Base-by-base conservation (phyloP, 441 rosid species). In the Populus hybrid region DNA sequence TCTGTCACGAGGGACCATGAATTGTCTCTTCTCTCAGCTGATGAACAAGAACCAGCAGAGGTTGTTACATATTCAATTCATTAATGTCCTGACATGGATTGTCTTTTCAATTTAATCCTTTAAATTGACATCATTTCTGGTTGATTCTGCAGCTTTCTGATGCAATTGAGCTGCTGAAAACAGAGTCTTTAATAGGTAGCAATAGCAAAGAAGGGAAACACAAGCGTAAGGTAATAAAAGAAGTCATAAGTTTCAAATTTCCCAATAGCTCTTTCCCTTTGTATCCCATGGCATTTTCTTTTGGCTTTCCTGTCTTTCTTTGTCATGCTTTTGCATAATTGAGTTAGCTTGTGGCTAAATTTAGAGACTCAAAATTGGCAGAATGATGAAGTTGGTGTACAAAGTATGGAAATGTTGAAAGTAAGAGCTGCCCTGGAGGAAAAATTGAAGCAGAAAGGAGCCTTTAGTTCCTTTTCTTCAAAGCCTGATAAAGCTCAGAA, bases 341-440 rank as follows among this genome's bases (percentile, higher is more conserved):
- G 21, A 8, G 19, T 11, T 74, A 24, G 36, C 42, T 14, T 81
- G 23, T 76, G 28, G 77, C 77, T 81, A 65, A 86, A 42, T 14
- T 24, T 74, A 78, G 59, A 78, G 26, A 73, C 66, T 35, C 30
- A 7, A 75, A 75, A 77, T 76, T 84, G 74, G 86, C 91, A 92
- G 97, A 85, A 69, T 67, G 88, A 84, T 82, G 85, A 81, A 79
- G 89, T 88, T 82, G 89, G 89, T 82, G 67, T 83, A 26, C 91
- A 91, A 80, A 93, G 96, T 86, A 82, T 74, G 86, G 89, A 92
- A 85, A 95, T 93, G 98, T 75, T 93, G 67, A 88, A 86, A 79
- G 85, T 91, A 63, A 88, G 99, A 87, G 98, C 97, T 67, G 89
- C 88, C 28, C 90, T 95, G 46, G 97, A 92, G 78, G 93, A 90